These are phyloP conservation scores for Quercus rubra DNA, from an alignment of 306 rosid species.

Conservation along the genomic window DNA sequence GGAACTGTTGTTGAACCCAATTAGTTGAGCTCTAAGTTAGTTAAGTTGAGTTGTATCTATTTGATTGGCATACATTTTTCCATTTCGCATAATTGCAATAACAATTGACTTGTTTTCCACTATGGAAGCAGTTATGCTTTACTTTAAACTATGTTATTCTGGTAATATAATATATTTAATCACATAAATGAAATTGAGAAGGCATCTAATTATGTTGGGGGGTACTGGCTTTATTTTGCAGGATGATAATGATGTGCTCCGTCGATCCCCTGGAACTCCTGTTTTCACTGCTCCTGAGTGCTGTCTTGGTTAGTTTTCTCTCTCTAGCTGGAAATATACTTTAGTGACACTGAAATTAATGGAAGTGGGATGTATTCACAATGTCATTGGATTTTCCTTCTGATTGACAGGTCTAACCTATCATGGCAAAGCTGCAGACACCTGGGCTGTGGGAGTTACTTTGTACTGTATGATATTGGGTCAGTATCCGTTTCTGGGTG, in stretches of 20 bases:
- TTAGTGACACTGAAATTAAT: neutral
- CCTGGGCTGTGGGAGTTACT: constrained; percentile 98
- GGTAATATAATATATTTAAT: neutral
- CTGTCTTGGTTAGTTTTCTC: constrained; percentile 59
- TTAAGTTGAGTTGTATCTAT: neutral
- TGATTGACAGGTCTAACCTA: constrained; percentile 62
- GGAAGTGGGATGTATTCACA: constrained; percentile 6
- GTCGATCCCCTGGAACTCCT: constrained; percentile 99
- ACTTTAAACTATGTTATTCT: neutral
- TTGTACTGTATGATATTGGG: constrained; percentile 92
- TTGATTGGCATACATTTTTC: neutral
- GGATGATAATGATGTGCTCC: constrained; percentile 92
- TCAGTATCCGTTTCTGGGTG: constrained; percentile 92
- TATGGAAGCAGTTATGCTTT: neutral
- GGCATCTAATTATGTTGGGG: too few relatives aligned
- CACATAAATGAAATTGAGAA: neutral
- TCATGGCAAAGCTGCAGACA: constrained; percentile 83
- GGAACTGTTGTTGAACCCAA: neutral
- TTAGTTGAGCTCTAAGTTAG: neutral
- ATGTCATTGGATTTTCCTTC: constrained; percentile 9
- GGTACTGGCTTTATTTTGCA: constrained; percentile 35
- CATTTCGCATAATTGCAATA: neutral
- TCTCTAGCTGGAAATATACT: constrained; percentile 12
- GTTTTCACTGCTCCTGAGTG: constrained; percentile 99
- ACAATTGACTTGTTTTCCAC: neutral